phyloP scores from a whole-genome alignment of 2,329 filamentous ascomycete species.

The Aspergillus flavus region DNA sequence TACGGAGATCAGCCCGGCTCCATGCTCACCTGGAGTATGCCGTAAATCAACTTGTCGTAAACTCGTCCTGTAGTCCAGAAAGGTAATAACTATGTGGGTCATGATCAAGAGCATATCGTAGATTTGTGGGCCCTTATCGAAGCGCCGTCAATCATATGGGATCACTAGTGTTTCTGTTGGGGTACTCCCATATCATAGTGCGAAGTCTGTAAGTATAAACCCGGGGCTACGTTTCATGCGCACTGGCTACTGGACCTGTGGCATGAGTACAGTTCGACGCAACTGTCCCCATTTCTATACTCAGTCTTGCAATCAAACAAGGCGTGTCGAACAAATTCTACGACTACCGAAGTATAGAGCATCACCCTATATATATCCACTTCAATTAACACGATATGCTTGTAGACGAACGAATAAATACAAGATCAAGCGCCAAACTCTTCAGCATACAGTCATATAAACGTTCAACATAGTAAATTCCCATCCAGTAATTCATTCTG shows the following conservation, averaged over 20 bases:
- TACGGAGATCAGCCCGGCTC: neutral
- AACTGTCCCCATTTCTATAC: neutral
- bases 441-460: neutral
- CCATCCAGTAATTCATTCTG: neutral
- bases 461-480: neutral
- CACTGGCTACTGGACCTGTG: neutral
- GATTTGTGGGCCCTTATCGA: neutral
- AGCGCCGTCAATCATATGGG: neutral
- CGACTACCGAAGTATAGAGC: neutral
- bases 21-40: neutral
- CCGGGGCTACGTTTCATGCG: neutral
- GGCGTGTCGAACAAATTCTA: neutral
- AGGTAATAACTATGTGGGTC: constrained; percentile 1
- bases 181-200: neutral
- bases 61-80: neutral
- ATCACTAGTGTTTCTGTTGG: neutral
- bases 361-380: neutral
- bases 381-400: neutral
- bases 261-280: neutral
- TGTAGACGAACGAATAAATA: neutral
- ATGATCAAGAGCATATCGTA: neutral
- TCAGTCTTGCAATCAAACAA: neutral
- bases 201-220: neutral
- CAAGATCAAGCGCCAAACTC: neutral
- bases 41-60: neutral